These are phyloP conservation scores for Chiua sp. DNA, from an alignment of 1,284 basidiomycete genomes.

Conservation along the genomic window DNA sequence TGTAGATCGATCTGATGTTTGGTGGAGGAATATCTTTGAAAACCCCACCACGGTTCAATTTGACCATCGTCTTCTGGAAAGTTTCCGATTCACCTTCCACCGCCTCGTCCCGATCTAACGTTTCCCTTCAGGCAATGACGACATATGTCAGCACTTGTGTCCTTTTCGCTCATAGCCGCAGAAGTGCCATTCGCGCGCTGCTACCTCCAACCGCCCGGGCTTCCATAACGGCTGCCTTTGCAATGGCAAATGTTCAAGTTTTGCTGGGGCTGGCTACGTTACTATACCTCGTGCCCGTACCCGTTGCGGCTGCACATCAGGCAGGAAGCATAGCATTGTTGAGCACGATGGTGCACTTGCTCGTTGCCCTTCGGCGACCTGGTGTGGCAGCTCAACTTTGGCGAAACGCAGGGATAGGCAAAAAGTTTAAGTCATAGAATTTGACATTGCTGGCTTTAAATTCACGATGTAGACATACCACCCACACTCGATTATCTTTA, in stretches of 20 bases:
- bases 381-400: slow-evolving; percentile 69
- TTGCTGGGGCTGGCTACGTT: slow-evolving; percentile 92
- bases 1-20: slow-evolving; percentile 73
- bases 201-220: slow-evolving; percentile 74
- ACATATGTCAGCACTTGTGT: slow-evolving; percentile 78
- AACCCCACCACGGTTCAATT: slow-evolving; percentile 99
- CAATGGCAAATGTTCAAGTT: slow-evolving; percentile 88
- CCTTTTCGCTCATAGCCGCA: slow-evolving; percentile 64
- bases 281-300: slow-evolving; percentile 92
- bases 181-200: slow-evolving; percentile 56
- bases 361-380: slow-evolving; percentile 77
- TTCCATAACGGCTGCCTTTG: slow-evolving; percentile 74
- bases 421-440: slow-evolving; percentile 12
- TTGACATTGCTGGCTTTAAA: slow-evolving; percentile 6
- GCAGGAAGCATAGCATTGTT: slow-evolving; percentile 92
- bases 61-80: slow-evolving; percentile 90
- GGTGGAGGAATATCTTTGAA: slow-evolving; percentile 95
- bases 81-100: slow-evolving; percentile 32
- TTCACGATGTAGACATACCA: slow-evolving; percentile 18
- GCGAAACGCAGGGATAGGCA: slow-evolving; percentile 46
- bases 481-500: slow-evolving; percentile 33
- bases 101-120: neutral
- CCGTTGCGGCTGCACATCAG: slow-evolving; percentile 93
- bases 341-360: slow-evolving; percentile 83
- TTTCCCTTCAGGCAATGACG: slow-evolving; percentile 68